A percentile compares a stretch with the other conserved stretches of the same genome.
These are phyloP conservation scores for Handroanthus guayacan DNA, from an alignment of 257 asterid species.

Conservation along the genomic window DNA sequence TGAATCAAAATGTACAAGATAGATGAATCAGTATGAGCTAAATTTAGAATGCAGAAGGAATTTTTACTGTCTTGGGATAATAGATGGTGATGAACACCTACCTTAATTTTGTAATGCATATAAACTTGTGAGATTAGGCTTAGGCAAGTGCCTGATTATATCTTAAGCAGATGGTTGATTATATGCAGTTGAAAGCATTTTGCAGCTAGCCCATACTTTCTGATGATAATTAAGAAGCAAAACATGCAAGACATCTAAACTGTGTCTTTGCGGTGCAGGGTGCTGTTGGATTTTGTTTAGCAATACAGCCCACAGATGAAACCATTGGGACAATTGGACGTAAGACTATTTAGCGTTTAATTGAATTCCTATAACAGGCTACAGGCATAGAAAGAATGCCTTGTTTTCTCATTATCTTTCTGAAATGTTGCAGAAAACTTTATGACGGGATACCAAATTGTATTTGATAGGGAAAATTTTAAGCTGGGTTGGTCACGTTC, in stretches of 20 bases:
- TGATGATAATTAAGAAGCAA: slow-evolving; percentile 12
- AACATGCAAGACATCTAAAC: slow-evolving; percentile 33
- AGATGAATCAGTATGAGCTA: slow-evolving; percentile 2
- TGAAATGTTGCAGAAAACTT: slow-evolving; percentile 78
- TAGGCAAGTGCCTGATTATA: slow-evolving; percentile 12
- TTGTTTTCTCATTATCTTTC: slow-evolving; percentile 29
- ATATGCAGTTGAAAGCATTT: slow-evolving; percentile 13
- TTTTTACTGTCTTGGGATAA: background rate
- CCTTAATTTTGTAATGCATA: slow-evolving; percentile 20
- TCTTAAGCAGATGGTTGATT: slow-evolving; percentile 1
- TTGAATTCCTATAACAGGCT: background rate
- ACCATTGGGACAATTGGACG: slow-evolving; percentile 86
- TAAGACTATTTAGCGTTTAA: slow-evolving; percentile 49
- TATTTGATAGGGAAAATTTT: slow-evolving; percentile 78
- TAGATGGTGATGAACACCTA: slow-evolving; percentile 2
- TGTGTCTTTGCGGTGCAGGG: slow-evolving; percentile 63
- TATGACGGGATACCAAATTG: slow-evolving; percentile 81
- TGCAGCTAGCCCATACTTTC: slow-evolving; percentile 18
- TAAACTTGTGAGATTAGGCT: background rate
- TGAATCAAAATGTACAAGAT: background rate
- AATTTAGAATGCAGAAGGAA: slow-evolving; percentile 4
- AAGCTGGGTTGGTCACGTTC: slow-evolving; percentile 82
- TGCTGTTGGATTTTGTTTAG: slow-evolving; percentile 87
- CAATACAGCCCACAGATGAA: slow-evolving; percentile 62
- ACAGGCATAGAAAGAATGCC: slow-evolving; percentile 6